Evolutionary conservation across 192 early-diverging fungal species (phyloP), one percentile per base, ranked within the genome.

Genomic region (Rhizophlyctis rosea): DNA sequence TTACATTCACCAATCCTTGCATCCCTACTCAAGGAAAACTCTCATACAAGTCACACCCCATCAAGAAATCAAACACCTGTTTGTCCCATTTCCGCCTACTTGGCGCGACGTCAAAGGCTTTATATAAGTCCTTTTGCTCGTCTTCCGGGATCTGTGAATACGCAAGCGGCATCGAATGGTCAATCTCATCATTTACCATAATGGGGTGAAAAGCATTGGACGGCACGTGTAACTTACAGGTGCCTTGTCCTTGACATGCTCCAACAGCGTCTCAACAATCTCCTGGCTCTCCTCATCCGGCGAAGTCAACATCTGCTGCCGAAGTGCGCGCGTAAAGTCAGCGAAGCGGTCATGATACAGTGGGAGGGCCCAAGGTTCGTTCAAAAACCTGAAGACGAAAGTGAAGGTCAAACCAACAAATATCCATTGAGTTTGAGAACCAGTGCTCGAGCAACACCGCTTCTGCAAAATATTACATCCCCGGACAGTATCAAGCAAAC

Each of bases 291-390:
- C 62, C 3, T 34, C 70, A 2, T 53, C 66, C 21, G 63, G 53
- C 11, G 58, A 53, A 24, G 25, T 54, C n/a, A 81, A 49, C 62
- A 70, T 51, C 34, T 69, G 71, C 32, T 61, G 28, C 3, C 69
- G 33, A 4, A 65, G 54, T 33, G 49, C 53, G 27, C 67, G 25
- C 35, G 67, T 47, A 52, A 77, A 83, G 1, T 33, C 54, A 14
- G 59, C 57, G 55, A 83, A 83, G 16, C 79, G 61, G 63, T 83
- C 81, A 55, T 80, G 74, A 70, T 69, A 83, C 16, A 83, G 47
- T 0, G 79, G 75, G 27, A 77, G 64, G 3, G 81, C 81, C 81
- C 81, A 83, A 11, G 73, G 60, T 58, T 79, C 76, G 11, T 51
- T 34, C 34, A 83, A 65, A 68, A 76, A 83, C 28, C 81, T 83